Base-by-base conservation (phyloP, 495 filamentous ascomycete genomes). In the Cercophora sp. region DNA sequence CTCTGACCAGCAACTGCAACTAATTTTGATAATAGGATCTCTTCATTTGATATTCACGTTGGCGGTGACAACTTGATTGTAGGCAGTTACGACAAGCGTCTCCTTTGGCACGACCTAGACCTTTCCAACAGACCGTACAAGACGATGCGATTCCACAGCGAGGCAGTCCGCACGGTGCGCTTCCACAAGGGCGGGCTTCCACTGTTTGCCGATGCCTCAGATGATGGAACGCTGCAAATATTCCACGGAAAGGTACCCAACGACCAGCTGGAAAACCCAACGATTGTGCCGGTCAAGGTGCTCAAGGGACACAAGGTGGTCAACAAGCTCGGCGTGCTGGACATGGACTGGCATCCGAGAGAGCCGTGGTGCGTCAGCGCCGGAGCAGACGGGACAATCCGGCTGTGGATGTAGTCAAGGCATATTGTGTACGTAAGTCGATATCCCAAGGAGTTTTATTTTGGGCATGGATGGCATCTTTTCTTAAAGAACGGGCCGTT, bases 91-190 rank as follows among this genome's bases (percentile, higher is more conserved):
- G 93, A 98, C 68, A 86, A 88, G 52, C 85, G 91, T 42, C 78
- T 98, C 3, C 77, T 98, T 45, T 98, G 94, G 94, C 93, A 97
- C 64, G 93, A 98, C 71, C 79, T 98, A 22, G 94, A 97, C 52
- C 83, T 97, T 20, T 93, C 89, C 1, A 81, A 80, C 46, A 81
- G 85, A 46, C 93, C 93, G 0, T 97, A 96, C 74, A 96, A 96
- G 76, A 96, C 91, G 5, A 82, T 98, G 65, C 80, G 93, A 16
- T 97, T 96, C 71, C 93, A 98, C 70, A 70, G 79, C 58, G 87
- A 93, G 70, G 94, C 93, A 41, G 91, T 98, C 54, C 82, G 93
- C 15, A 79, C 83, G 8, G 94, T 96, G 16, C 81, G 79, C 59
- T 96, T 87, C 70, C 93, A 98, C 69, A 82, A 81, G 45, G 84